Conservation (phyloP, 768 basidiomycete genomes). For the Boletus sp. region DNA sequence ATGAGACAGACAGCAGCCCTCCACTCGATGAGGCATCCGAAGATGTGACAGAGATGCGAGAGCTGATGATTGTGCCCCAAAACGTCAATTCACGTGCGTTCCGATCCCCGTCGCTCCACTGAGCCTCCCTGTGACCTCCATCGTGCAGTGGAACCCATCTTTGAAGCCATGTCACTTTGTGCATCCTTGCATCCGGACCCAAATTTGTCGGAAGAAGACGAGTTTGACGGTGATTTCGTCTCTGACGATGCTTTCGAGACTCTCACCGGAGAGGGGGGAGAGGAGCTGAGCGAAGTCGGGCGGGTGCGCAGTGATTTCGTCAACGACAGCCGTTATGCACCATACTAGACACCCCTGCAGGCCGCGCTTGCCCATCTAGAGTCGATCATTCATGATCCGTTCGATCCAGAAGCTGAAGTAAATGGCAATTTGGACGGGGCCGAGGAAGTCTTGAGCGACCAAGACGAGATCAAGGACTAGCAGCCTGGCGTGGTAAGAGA, state of each 20-base stretch:
- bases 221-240: conserved; percentile 54
- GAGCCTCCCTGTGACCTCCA: background rate
- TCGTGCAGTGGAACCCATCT: conserved; percentile 71
- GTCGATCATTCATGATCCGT: conserved; percentile 68
- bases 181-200: conserved; percentile 83
- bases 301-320: conserved; percentile 90
- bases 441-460: conserved; percentile 16
- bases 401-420: conserved; percentile 9
- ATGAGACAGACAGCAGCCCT: conserved; percentile 49
- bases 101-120: background rate
- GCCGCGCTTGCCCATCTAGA: conserved; percentile 81
- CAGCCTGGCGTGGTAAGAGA: background rate
- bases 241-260: conserved; percentile 45
- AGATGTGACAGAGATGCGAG: conserved; percentile 60
- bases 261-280: conserved; percentile 53
- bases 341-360: conserved; percentile 75
- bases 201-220: conserved; percentile 38
- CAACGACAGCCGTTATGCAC: conserved; percentile 72
- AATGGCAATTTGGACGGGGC: conserved; percentile 14
- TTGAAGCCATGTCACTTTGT: conserved; percentile 81
- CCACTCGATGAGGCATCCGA: conserved; percentile 34
- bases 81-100: conserved; percentile 56
- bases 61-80: conserved; percentile 73
- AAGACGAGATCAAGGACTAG: conserved; percentile 12
- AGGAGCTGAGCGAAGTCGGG: conserved; percentile 84